These are phyloP conservation scores for Petrea volubilis DNA, from an alignment of 257 asterid genomes.

Conservation along the genomic window DNA sequence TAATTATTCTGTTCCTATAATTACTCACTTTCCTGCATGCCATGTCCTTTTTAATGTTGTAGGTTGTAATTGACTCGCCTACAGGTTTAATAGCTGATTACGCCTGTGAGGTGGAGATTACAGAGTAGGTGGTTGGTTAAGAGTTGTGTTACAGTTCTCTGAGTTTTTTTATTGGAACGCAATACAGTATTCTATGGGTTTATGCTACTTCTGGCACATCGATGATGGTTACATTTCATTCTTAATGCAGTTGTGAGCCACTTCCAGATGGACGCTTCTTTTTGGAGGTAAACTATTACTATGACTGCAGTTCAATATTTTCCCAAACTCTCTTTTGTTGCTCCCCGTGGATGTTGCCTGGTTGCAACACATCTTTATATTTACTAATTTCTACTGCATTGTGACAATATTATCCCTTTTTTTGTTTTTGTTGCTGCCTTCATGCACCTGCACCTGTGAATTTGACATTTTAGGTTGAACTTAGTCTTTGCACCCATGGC, in stretches of 20 bases:
- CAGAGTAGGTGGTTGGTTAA: slow-evolving; percentile 62
- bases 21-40: slow-evolving; percentile 27
- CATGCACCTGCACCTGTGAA: background rate
- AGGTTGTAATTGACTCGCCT: slow-evolving; percentile 71
- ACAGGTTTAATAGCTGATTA: slow-evolving; percentile 82
- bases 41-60: slow-evolving; percentile 32
- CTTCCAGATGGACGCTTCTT: slow-evolving; percentile 98
- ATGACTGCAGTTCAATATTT: background rate
- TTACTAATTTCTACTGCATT: background rate
- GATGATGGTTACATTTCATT: slow-evolving; percentile 27
- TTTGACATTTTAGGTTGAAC: background rate
- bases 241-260: slow-evolving; percentile 90
- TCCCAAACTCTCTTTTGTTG: background rate
- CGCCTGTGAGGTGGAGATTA: slow-evolving; percentile 98
- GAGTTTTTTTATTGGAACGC: background rate
- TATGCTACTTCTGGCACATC: slow-evolving; percentile 26
- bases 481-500: background rate
- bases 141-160: slow-evolving; percentile 11
- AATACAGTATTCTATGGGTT: slow-evolving; percentile 6
- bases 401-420: background rate
- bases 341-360: slow-evolving; percentile 8
- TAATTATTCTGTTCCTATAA: slow-evolving; percentile 3
- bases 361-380: background rate
- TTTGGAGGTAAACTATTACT: slow-evolving; percentile 68
- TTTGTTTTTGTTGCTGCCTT: background rate